Evolutionary conservation across 139 green algal species (phyloP), one percentile per base, ranked within the genome.

Genomic region (Pseudopediastrum boryanum): DNA sequence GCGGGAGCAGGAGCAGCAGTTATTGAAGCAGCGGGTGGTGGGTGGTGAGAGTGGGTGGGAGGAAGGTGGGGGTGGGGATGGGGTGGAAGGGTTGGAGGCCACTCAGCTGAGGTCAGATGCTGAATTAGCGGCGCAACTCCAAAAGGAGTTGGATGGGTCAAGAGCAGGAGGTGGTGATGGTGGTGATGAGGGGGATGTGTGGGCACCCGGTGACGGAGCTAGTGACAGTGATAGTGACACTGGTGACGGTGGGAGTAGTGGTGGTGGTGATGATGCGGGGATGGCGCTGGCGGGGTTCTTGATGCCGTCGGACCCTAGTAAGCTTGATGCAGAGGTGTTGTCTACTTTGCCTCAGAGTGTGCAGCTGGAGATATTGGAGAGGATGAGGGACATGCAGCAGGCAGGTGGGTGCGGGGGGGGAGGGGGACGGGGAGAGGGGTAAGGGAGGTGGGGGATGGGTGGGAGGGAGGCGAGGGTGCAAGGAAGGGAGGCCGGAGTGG

Each of bases 321-420:
- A 23, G 44, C 39, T 93, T 4, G 92, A 98, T 85, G 87, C 91
- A 0, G 91, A 83, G 23, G 93, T 95, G 63, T 85, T 98, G 82
- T 88, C 87, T 31, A 92, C 88, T 10, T 87, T 98, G 80, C 93
- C 94, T 1, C 92, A 92, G 71, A 96, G 89, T 3, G 50, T 98
- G 75, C 92, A 97, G 89, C 88, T 98, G 75, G 93, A 97, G 38
- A 72, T 97, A 10, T 79, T 98, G 81, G 58, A 91, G 43, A 85
- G 86, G 62, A 80, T 94, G 74, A 81, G 94, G 27, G 94, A 98
- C 48, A 74, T 83, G 46, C 73, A 85, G 64, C 79, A 87, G 48
- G 84, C 78, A 62, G 86, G 86, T 86, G 63, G 5, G 85, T 35
- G 27, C 0, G 56, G 36, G 19, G 16, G 48, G 48, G n/a, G n/a